Evolutionary conservation across 164 flowering plant species (phyloP).

Genomic region (Annona cherimola): DNA sequence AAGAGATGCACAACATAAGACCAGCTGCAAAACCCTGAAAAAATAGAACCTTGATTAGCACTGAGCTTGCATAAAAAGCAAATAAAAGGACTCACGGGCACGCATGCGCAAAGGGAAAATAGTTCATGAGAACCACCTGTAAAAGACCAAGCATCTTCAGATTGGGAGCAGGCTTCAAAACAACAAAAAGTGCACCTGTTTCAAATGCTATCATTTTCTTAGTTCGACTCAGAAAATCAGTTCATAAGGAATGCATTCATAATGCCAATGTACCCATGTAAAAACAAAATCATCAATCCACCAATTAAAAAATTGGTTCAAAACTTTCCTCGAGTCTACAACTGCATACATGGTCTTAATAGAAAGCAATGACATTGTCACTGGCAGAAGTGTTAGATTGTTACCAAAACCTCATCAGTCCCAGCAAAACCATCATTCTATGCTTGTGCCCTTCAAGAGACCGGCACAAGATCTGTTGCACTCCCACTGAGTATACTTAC

Average conservation of each 20-base stretch:
- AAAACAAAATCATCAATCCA: not conserved
- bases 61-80: not conserved
- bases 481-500: not conserved
- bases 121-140: conserved; percentile 43
- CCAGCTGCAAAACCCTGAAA: conserved; percentile 97
- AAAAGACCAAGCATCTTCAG: conserved; percentile 95
- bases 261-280: not conserved
- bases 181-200: conserved; percentile 85
- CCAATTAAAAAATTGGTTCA: not conserved
- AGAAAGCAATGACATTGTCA: not conserved
- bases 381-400: too few species aligned
- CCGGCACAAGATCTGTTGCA: too few species aligned
- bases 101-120: too few species aligned
- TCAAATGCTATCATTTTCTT: conserved; percentile 10
- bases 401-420: too few species aligned
- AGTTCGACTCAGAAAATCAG: not conserved
- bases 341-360: not conserved
- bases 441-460: too few species aligned
- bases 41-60: conserved; percentile 1
- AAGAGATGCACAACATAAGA: conserved; percentile 94
- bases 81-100: not conserved
- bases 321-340: not conserved
- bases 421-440: not conserved
- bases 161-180: conserved; percentile 65
- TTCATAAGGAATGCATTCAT: not conserved